Base-by-base conservation (phyloP, 139 green algal genomes). In the Haematococcus sp. region DNA sequence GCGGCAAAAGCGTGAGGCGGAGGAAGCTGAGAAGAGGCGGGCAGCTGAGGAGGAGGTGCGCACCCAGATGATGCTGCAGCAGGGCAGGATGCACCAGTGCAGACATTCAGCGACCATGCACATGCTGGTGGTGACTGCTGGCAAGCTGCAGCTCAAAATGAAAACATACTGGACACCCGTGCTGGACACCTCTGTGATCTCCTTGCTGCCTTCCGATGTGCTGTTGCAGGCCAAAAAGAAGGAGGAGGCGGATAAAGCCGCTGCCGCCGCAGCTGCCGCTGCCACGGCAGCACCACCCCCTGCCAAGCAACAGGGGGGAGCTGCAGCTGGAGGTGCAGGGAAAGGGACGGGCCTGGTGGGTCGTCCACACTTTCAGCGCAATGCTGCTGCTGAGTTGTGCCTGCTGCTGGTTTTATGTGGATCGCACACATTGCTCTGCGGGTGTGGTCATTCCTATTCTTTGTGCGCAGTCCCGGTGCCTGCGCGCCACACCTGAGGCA, bases 1-100 rank as follows among this genome's bases (percentile, higher is more conserved):
- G 49, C 46, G 68, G n/a, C 7, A 59, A 33, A 32, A 35, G 9
- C 25, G 27, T 33, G 56, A 74, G 40, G 64, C 63, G 7, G 54
- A 78, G 34, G 15, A 64, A 56, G 74, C 74, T 56, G 74, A 66
- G 40, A 40, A 70, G 27, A 49, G 23, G 25, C 28, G 25, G 40
- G 27, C 49, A 2, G 58, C 66, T 56, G 40, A 73, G 73, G 46
- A 78, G n/a, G 40, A 49, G 40, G 40, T 49, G 40, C 11, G 40
- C 7, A 49, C 40, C 11, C n/a, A n/a, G n/a, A n/a, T n/a, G n/a
- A 11, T 49, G 40, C 7, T 49, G 40, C 7, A 11, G 40, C 40
- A 49, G 40, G 40, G 40, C 7, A 11, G 7, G 11, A 11, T 7
- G 40, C 40, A 11, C 40, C 40, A 19, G 7, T 11, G 40, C 40